These are phyloP conservation scores for Phaeosphaeria sp. DNA, from an alignment of 2,329 filamentous ascomycete species.

Conservation along the genomic window DNA sequence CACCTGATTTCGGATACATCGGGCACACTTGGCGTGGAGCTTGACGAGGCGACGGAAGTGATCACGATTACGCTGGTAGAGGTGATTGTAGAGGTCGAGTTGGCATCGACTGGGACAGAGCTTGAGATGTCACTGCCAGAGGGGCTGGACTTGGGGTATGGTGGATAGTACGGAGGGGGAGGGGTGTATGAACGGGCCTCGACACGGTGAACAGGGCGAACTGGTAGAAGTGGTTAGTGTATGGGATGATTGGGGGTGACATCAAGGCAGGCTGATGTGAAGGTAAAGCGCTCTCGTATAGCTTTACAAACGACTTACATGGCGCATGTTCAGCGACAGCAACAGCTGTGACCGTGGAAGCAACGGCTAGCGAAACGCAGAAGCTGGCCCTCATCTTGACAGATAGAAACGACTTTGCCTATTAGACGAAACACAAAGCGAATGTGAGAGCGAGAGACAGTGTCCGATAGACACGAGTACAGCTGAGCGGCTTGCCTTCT, in stretches of 20 bases:
- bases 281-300: neutral
- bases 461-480: constrained; percentile 14
- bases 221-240: constrained; percentile 10
- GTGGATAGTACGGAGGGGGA: constrained; percentile 20
- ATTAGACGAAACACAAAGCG: constrained; percentile 8
- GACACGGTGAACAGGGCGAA: constrained; percentile 20
- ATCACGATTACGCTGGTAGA: constrained; percentile 8
- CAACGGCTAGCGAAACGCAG: constrained; percentile 17
- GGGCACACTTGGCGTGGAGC: neutral
- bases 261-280: neutral
- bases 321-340: constrained; percentile 16
- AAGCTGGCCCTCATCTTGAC: constrained; percentile 30
- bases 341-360: constrained; percentile 12
- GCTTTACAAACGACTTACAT: constrained; percentile 17
- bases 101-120: constrained; percentile 4
- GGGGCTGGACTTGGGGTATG: constrained; percentile 11
- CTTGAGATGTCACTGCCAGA: constrained; percentile 6
- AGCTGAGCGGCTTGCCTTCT: constrained; percentile 7
- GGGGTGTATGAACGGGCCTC: constrained; percentile 26
- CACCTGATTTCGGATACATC: constrained; percentile 12
- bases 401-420: neutral
- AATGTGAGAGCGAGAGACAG: constrained; percentile 19
- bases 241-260: neutral
- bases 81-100: constrained; percentile 6
- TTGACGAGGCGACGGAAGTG: constrained; percentile 8